These are phyloP conservation scores for Cryptococcus hybrid DNA, from an alignment of 1,284 basidiomycete genomes.

Conservation along the genomic window DNA sequence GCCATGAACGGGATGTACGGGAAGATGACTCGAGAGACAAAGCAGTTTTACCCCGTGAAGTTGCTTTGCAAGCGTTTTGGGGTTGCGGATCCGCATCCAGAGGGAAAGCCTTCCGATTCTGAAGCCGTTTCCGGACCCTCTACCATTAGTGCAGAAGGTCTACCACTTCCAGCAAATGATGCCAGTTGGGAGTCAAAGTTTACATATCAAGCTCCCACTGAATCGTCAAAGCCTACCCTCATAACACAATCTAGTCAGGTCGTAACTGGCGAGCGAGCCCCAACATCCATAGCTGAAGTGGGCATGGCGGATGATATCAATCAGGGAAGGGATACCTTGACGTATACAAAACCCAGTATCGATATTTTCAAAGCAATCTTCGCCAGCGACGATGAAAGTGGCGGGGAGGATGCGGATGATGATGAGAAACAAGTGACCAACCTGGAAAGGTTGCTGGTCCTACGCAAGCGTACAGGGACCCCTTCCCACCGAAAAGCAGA, in stretches of 20 bases:
- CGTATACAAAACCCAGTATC: conserved; percentile 80
- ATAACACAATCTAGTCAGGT: neutral
- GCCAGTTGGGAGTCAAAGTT: conserved; percentile 42
- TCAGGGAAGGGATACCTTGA: conserved; percentile 80
- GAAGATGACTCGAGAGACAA: conserved; percentile 69
- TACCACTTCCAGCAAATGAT: conserved; percentile 31
- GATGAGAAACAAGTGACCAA: neutral
- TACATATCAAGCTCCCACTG: conserved; percentile 20
- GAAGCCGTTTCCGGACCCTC: conserved; percentile 2
- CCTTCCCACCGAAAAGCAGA: conserved; percentile 6
- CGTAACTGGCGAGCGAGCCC: conserved; percentile 16
- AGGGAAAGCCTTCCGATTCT: conserved; percentile 39
- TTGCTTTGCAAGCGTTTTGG: conserved; percentile 94
- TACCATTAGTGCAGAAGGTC: conserved; percentile 3
- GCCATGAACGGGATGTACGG: conserved; percentile 86
- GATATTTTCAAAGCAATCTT: conserved; percentile 96
- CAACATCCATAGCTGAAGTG: conserved; percentile 59
- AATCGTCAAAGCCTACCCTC: neutral
- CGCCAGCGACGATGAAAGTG: conserved; percentile 73
- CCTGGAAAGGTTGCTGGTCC: neutral
- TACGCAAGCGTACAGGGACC: conserved; percentile 1
- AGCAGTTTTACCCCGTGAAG: conserved; percentile 72
- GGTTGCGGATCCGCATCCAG: conserved; percentile 75
- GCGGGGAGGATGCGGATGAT: conserved; percentile 51
- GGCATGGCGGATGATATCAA: conserved; percentile 85